Base-by-base conservation (phyloP, 1,139 yeast species). In the Debaryomyces nepalensis region DNA sequence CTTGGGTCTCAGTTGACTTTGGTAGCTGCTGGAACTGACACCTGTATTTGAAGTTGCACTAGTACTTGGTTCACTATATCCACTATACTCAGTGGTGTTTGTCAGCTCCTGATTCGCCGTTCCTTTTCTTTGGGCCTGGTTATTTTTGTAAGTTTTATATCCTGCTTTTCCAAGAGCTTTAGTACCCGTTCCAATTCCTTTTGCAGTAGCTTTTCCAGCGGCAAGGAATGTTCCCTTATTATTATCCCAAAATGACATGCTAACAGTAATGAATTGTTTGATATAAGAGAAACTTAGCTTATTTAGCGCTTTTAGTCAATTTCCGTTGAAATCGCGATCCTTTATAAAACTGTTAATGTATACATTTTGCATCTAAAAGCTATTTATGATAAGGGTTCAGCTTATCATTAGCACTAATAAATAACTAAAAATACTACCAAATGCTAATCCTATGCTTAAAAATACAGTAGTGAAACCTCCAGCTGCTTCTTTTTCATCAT, bases 381-480 rank as follows among this genome's bases (percentile, higher is more conserved):
- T 15, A 6, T 26, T 9, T 18, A 26, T 15, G 21, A 20, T 26
- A 32, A 16, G 8, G 24, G 15, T 36, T 26, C 50, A 63, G 35
- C 53, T 50, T 20, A 66, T 57, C 24, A 54, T 41, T 20, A 65
- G 46, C 7, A 84, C 90, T 44, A 87, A 73, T 1, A 80, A 57
- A 57, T 88, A 88, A 55, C 96, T 84, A 40, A 84, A 60, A 1
- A 90, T 54, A 49, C 95, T 82, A 2, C 98, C 97, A 3, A 77
- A 69, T 0, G 95, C 82, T 42, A 90, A 71, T 0, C 96, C 96
- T 15, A 80, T 56, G 45, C 91, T 84, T 41, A 89, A 73, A 50
- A 87, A 81, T 12, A 89, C 80, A 1, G 89, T 81, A 43, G 95
- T 86, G 60, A 90, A 87, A 3, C 97, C 97, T 29, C 97, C 97